Evolutionary conservation across 2,329 filamentous ascomycete species (phyloP), one percentile per base, ranked within the genome.

Genomic region (Hymenoscyphus albidus): DNA sequence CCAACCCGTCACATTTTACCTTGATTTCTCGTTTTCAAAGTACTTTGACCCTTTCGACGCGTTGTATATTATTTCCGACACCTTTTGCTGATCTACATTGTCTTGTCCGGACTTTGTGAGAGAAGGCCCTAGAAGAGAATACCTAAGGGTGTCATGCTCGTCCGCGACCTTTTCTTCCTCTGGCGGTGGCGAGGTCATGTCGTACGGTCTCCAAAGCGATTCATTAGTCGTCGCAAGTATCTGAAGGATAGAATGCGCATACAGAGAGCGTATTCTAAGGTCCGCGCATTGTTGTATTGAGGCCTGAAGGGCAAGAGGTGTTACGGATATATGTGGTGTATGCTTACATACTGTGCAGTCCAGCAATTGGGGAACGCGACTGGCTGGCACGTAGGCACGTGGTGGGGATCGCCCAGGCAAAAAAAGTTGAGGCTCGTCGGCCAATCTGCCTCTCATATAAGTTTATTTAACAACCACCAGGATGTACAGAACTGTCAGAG

Each of bases 61-160:
- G 76, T 96, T 92, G 79, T 97, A 98, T 66, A 99, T 99, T 70
- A 98, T 89, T 72, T 98, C 93, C 2, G 93, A 96, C 59, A 99
- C 89, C 80, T 95, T 96, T 68, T 85, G 84, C 78, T 98, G 95
- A 73, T 99, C 92, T n/a, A 98, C 94, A 16, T 86, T 83, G 73
- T 96, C 92, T 76, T 98, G 93, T 1, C 95, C 95, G 38, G 93
- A 91, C 77, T 99, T 99, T 27, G 93, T 94, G 62, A 98, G 80
- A 5, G 93, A 97, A 0, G 93, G 94, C 0, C 95, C 95, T 0
- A 98, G 82, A 0, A 98, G 84, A 63, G 90, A 89, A 76, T 98
- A 96, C 74, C 97, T 97, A 63, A 98, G 82, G 3, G 90, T 93
- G 63, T 84, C 81, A 72, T 88, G 83, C 59, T 72, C 69, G 10